These are phyloP conservation scores for Cupressus sempervirens DNA, from an alignment of 75 land plant species.

Conservation along the genomic window DNA sequence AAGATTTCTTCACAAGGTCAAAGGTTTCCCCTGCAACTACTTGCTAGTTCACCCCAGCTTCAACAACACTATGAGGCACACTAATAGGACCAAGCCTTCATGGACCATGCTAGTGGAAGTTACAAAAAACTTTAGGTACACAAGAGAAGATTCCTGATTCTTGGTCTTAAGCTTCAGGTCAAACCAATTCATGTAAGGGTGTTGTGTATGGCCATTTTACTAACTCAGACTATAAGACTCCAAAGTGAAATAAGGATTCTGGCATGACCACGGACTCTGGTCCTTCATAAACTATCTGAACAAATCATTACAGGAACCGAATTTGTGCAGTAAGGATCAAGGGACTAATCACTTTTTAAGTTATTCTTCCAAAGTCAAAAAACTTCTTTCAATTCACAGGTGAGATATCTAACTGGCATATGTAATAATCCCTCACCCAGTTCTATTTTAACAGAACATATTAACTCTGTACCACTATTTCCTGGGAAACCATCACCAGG, in stretches of 20 bases:
- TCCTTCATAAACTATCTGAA: background rate
- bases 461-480: background rate
- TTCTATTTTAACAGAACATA: background rate
- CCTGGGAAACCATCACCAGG: too few relatives aligned
- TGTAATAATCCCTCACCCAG: background rate
- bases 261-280: background rate
- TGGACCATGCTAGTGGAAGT: background rate
- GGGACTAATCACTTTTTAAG: background rate
- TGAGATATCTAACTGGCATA: background rate
- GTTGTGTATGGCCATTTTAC: background rate
- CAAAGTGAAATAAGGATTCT: background rate
- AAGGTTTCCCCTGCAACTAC: background rate
- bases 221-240: background rate
- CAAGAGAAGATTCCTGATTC: background rate
- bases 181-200: background rate
- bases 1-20: background rate
- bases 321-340: background rate
- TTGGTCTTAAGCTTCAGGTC: background rate
- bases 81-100: background rate
- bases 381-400: background rate
- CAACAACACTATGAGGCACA: background rate
- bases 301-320: background rate
- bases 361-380: background rate
- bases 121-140: background rate
- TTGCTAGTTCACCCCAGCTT: background rate